Evolutionary conservation across 2,329 filamentous ascomycete species (phyloP), one percentile per base, ranked within the genome.

Genomic region (Calonectria pteridis): DNA sequence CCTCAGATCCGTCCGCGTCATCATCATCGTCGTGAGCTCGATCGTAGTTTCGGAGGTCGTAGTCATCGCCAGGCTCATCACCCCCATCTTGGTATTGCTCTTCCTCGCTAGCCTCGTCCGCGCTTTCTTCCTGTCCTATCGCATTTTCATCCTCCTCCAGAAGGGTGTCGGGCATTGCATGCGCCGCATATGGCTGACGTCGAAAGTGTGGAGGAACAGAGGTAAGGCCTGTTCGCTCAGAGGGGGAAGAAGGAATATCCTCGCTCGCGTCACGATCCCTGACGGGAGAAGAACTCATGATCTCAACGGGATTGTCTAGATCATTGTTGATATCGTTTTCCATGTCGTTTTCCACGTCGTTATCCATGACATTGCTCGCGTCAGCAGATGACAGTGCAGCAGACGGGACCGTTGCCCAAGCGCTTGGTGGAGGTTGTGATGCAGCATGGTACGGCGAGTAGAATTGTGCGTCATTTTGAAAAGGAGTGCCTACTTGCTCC

Each of bases 41-140:
- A 58, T 81, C 81, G 68, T 84, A 84, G 49, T 83, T 83, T 62
- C 82, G 74, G 33, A 84, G 74, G 58, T 84, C 82, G 31, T 84
- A 84, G 69, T 84, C 83, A 37, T 84, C 82, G 16, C 83, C 83
- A 43, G 78, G 75, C 26, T 79, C 69, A 20, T 83, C 81, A 1
- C 79, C 78, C 23, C 77, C 80, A 65, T 83, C 79, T 26, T 73
- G 74, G 58, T 79, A 75, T 58, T 74, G 70, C 11, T 79, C 80
- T 53, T 74, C 74, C 69, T 78, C 79, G 51, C 73, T 77, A n/a
- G 63, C 72, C 28, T 63, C 31, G 13, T 51, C 51, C 14, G 50
- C 67, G 28, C 51, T 33, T n/a, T 28, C 65, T 35, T 64, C 65
- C 20, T 75, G 67, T 33, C 75, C 75, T 2, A 74, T 67, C 37